Percentiles rank a stretch among this genome's conserved stretches.
phyloP scores from a whole-genome alignment of 2,329 filamentous ascomycete genomes.

The Fusarium abutilonis region DNA sequence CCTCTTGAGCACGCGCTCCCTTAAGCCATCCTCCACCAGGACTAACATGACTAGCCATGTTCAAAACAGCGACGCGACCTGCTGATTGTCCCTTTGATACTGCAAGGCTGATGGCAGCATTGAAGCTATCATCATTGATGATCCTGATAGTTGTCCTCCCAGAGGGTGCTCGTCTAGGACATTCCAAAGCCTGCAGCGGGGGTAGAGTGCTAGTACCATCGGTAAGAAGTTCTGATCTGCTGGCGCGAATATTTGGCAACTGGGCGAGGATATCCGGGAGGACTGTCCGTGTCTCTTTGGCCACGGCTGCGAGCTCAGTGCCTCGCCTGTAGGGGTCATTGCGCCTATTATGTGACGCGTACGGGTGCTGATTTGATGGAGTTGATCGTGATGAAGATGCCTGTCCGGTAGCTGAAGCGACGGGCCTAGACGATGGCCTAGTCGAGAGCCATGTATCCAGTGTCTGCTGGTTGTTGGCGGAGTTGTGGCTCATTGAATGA shows the following conservation, averaged over 20 bases:
- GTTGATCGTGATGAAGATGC: slow-evolving; percentile 20
- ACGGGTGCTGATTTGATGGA: slow-evolving; percentile 20
- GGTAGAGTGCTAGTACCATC: slow-evolving; percentile 50
- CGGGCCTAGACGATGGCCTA: slow-evolving; percentile 15
- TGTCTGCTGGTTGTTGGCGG: slow-evolving; percentile 37
- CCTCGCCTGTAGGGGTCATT: slow-evolving; percentile 37
- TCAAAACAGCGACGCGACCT: slow-evolving; percentile 67
- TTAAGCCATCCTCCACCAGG: slow-evolving; percentile 72
- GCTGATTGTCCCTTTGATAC: slow-evolving; percentile 39
- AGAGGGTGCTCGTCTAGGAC: slow-evolving; percentile 53
- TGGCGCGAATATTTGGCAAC: slow-evolving; percentile 53
- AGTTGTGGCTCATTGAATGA: slow-evolving; percentile 18
- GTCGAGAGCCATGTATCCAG: slow-evolving; percentile 45
- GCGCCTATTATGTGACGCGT: slow-evolving; percentile 13
- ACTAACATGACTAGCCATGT: slow-evolving; percentile 67
- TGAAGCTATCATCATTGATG: slow-evolving; percentile 66
- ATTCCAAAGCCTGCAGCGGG: slow-evolving; percentile 53
- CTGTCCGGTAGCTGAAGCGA: slow-evolving; percentile 16
- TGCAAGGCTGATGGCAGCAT: slow-evolving; percentile 60
- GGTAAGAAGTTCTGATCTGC: slow-evolving; percentile 51
- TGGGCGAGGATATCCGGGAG: slow-evolving; percentile 59
- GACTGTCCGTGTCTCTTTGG: slow-evolving; percentile 58
- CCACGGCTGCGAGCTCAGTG: slow-evolving; percentile 52
- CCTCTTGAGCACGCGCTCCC: slow-evolving; percentile 73
- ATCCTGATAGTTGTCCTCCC: slow-evolving; percentile 56